Conservation (phyloP, 352 stramenopile species). For the Pythium monospermum region DNA sequence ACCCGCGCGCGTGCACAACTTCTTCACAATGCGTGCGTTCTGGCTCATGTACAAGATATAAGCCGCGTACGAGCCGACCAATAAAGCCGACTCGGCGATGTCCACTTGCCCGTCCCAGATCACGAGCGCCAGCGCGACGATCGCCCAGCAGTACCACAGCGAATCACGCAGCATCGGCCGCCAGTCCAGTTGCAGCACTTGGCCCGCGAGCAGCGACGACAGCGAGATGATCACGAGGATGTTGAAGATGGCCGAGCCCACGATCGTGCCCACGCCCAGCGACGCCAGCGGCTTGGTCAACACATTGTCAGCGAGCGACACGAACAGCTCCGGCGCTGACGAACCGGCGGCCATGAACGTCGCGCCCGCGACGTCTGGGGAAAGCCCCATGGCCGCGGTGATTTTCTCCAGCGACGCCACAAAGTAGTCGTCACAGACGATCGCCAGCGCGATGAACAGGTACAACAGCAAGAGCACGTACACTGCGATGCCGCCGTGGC, state of each 20-base stretch:
- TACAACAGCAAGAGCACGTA: conserved; percentile 66
- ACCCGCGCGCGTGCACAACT: conserved; percentile 48
- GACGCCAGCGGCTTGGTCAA: conserved; percentile 62
- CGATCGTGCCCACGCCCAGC: conserved; percentile 73
- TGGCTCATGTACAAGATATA: conserved; percentile 79
- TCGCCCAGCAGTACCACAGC: conserved; percentile 66
- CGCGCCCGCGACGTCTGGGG: conserved; percentile 71
- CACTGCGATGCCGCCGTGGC: conserved; percentile 45
- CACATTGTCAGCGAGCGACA: conserved; percentile 73
- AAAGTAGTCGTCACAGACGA: conserved; percentile 89
- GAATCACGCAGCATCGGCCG: conserved; percentile 76
- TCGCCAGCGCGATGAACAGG: conserved; percentile 80
- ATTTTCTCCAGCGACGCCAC: conserved; percentile 76
- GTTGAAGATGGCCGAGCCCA: conserved; percentile 87
- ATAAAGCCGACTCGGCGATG: conserved; percentile 47
- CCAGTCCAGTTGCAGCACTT: conserved; percentile 67
- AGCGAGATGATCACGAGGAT: conserved; percentile 84
- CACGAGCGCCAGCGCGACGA: conserved; percentile 47
- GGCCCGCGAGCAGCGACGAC: conserved; percentile 59
- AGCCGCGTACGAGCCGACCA: conserved; percentile 60
- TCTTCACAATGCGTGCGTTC: conserved; percentile 51
- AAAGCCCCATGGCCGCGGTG: conserved; percentile 50
- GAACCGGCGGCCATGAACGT: conserved; percentile 84
- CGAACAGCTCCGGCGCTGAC: conserved; percentile 78
- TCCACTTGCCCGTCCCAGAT: conserved; percentile 62